Percentiles rank a stretch among this genome's conserved stretches.
Evolutionary conservation across 352 stramenopile species (phyloP).

Genomic region (Phytopythium aichiense): DNA sequence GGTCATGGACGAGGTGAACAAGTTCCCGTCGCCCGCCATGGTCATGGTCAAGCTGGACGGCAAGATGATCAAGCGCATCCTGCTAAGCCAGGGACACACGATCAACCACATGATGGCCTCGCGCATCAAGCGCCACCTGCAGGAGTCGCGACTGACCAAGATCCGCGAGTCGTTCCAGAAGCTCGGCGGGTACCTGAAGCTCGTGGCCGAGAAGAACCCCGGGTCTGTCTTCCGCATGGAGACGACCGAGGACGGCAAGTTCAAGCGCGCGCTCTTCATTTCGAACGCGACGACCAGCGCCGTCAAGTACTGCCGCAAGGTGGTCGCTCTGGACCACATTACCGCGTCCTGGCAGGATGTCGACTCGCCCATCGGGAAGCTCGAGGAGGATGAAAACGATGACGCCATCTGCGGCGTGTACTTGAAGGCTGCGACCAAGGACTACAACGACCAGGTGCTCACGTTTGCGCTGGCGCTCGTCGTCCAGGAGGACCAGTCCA

Average conservation of each 20-base stretch:
- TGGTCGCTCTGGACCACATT: constrained; percentile 61
- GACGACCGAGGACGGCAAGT: constrained; percentile 38
- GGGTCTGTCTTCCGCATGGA: constrained; percentile 55
- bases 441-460: constrained; percentile 68
- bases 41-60: constrained; percentile 70
- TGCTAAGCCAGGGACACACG: constrained; percentile 63
- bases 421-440: constrained; percentile 64
- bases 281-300: constrained; percentile 44
- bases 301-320: constrained; percentile 52
- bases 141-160: constrained; percentile 49
- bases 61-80: constrained; percentile 66
- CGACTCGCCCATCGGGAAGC: constrained; percentile 32
- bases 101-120: constrained; percentile 86
- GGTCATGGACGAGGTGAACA: constrained; percentile 62
- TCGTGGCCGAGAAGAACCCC: constrained; percentile 65
- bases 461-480: constrained; percentile 69
- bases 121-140: constrained; percentile 69
- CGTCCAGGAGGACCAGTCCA: constrained; percentile 52
- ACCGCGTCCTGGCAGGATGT: constrained; percentile 30
- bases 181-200: constrained; percentile 52
- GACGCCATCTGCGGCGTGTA: constrained; percentile 72
- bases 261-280: constrained; percentile 65
- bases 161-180: constrained; percentile 68
- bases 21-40: constrained; percentile 51
- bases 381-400: constrained; percentile 57